phyloP scores from a whole-genome alignment of 352 stramenopile genomes.

The Blastocystis sp. region DNA sequence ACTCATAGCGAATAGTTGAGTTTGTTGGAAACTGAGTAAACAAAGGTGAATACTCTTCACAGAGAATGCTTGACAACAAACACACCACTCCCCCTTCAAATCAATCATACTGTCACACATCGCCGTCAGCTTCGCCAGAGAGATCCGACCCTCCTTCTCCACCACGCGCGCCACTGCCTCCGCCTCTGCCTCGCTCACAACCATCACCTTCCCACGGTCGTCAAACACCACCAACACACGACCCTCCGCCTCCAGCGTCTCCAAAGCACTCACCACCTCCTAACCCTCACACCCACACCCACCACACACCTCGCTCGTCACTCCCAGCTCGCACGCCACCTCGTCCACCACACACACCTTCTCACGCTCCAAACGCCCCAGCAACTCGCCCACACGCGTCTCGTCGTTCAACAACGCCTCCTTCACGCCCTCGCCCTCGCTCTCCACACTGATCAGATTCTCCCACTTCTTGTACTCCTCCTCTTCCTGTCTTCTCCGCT shows the following conservation, averaged over 20 bases:
- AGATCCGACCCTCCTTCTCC: conserved; percentile 47
- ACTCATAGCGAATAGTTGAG: no score
- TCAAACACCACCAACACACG: conserved; percentile 27
- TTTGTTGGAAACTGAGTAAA: no score
- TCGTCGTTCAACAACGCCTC: conserved; percentile 26
- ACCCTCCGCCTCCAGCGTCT: conserved; percentile 6
- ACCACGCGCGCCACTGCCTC: no score
- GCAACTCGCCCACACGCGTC: conserved; percentile 18
- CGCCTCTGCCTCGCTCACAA: background rate
- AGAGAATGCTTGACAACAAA: background rate
- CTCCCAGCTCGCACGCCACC: conserved; percentile 13
- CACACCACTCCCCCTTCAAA: background rate
- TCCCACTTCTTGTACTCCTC: conserved; percentile 63
- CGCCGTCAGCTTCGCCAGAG: conserved; percentile 10
- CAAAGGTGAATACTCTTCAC: no score
- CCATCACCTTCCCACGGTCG: conserved; percentile 41
- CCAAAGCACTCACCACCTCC: conserved; percentile 5
- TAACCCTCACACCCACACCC: conserved; percentile 7
- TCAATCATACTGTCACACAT: conserved; percentile 15
- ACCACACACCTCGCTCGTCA: conserved; percentile 15
- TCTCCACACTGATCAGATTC: conserved; percentile 40
- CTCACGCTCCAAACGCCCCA: background rate
- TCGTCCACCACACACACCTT: conserved; percentile 52
- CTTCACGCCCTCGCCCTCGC: conserved; percentile 39
- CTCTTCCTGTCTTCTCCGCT: conserved; percentile 48